A percentile compares a stretch with the other conserved stretches of the same genome.
phyloP scores from a whole-genome alignment of 1,284 basidiomycete species.

The Hymenochaete sp. region DNA sequence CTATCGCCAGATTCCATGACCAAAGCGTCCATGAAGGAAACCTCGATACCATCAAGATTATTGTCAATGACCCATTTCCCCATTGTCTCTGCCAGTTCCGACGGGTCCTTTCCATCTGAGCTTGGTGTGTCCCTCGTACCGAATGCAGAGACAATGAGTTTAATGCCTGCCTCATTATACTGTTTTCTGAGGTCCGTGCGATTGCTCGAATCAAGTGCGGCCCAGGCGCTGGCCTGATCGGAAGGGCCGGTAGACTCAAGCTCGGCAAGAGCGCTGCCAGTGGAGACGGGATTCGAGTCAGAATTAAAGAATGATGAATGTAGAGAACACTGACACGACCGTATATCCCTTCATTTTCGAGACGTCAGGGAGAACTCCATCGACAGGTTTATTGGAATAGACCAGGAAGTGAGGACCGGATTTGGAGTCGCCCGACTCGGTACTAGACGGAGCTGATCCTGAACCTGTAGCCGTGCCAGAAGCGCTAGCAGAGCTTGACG shows the following conservation, averaged over 20 bases:
- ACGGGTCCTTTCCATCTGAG: slow-evolving; percentile 31
- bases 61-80: slow-evolving; percentile 41
- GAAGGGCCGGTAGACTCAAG: slow-evolving; percentile 30
- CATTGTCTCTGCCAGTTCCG: slow-evolving; percentile 36
- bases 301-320: slow-evolving; percentile 30
- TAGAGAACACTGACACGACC: slow-evolving; percentile 20
- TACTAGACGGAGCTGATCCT: too few relatives aligned
- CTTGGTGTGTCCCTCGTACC: slow-evolving; percentile 47
- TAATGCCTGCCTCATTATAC: slow-evolving; percentile 38
- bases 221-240: slow-evolving; percentile 35
- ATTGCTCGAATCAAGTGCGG: background rate
- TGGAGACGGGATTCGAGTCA: slow-evolving; percentile 39
- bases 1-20: slow-evolving; percentile 22
- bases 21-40: slow-evolving; percentile 37
- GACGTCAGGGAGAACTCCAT: slow-evolving; percentile 33
- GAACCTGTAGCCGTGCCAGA: too few relatives aligned
- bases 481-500: too few relatives aligned
- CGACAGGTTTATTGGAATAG: slow-evolving; percentile 37
- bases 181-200: background rate
- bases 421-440: too few relatives aligned
- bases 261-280: slow-evolving; percentile 36
- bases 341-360: slow-evolving; percentile 19
- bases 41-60: slow-evolving; percentile 47
- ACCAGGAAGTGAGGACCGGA: slow-evolving; percentile 37
- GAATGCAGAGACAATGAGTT: slow-evolving; percentile 47